Conservation (phyloP, 2,329 filamentous ascomycete species). For the Penicillium sp. region DNA sequence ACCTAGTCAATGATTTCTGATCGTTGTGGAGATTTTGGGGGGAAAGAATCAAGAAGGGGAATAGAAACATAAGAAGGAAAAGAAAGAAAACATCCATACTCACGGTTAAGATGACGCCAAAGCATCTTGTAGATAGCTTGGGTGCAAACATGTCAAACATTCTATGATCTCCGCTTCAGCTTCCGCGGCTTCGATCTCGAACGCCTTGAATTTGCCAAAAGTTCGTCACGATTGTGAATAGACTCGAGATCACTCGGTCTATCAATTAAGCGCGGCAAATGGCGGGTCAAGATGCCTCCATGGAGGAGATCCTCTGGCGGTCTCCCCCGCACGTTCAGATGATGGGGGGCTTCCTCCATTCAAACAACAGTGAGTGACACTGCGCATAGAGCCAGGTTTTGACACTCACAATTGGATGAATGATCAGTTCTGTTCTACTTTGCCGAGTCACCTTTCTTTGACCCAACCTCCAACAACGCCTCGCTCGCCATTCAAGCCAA, state of each 20-base stretch:
- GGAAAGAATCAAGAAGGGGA: too few species aligned
- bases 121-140: not conserved
- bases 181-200: not conserved
- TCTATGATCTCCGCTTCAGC: slow-evolving; percentile 10
- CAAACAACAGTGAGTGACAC: slow-evolving; percentile 44
- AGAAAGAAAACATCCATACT: not conserved
- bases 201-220: not conserved
- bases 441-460: slow-evolving; percentile 64
- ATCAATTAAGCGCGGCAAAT: slow-evolving; percentile 21
- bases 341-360: slow-evolving; percentile 49
- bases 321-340: slow-evolving; percentile 48
- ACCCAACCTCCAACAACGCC: slow-evolving; percentile 62
- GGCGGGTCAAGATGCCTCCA: slow-evolving; percentile 39
- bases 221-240: not conserved
- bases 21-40: too few species aligned
- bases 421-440: slow-evolving; percentile 63
- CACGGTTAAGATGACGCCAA: not conserved
- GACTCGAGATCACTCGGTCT: not conserved
- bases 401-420: not conserved
- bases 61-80: not conserved
- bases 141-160: slow-evolving; percentile 35
- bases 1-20: too few species aligned
- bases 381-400: not conserved
- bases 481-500: slow-evolving; percentile 55
- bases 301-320: slow-evolving; percentile 50